These are phyloP conservation scores for Canariomyces notabilis DNA, from an alignment of 2,329 filamentous ascomycete species.

Conservation along the genomic window DNA sequence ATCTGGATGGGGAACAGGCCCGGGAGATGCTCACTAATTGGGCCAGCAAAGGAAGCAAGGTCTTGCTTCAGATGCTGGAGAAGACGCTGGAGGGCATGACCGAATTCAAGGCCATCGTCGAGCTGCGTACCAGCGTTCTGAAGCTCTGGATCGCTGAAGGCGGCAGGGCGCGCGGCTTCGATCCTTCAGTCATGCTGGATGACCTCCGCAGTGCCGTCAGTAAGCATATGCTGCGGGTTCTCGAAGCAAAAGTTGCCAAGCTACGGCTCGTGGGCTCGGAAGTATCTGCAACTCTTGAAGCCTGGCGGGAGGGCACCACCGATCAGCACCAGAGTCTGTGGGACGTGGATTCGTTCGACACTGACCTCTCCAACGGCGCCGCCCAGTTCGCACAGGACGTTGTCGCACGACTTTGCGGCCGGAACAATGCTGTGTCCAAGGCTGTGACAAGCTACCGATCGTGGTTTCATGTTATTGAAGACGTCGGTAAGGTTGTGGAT, in stretches of 20 bases:
- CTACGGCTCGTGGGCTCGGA: constrained; percentile 62
- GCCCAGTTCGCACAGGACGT: constrained; percentile 64
- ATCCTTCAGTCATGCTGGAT: constrained; percentile 64
- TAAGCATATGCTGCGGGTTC: constrained; percentile 56
- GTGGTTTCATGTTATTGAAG: constrained; percentile 71
- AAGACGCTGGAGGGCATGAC: constrained; percentile 53
- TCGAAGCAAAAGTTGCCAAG: constrained; percentile 59
- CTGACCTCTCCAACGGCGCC: constrained; percentile 62
- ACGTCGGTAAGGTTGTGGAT: constrained; percentile 58
- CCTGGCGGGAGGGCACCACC: constrained; percentile 53
- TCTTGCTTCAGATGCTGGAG: constrained; percentile 57
- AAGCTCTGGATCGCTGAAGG: constrained; percentile 71
- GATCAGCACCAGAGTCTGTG: constrained; percentile 57
- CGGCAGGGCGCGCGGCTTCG: constrained; percentile 58
- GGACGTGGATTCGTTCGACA: constrained; percentile 58
- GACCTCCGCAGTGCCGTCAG: constrained; percentile 66
- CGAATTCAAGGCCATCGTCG: constrained; percentile 65
- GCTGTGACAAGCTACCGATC: constrained; percentile 60
- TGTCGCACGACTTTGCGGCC: constrained; percentile 65
- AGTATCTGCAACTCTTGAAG: constrained; percentile 55
- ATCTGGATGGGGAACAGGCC: constrained; percentile 57
- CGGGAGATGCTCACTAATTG: constrained; percentile 58
- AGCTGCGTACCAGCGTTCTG: constrained; percentile 64
- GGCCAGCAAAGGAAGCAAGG: constrained; percentile 56
- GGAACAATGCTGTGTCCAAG: constrained; percentile 59